Evolutionary conservation across 441 rosid species (phyloP), one percentile per base, ranked within the genome.

Genomic region (Sinapis alba): DNA sequence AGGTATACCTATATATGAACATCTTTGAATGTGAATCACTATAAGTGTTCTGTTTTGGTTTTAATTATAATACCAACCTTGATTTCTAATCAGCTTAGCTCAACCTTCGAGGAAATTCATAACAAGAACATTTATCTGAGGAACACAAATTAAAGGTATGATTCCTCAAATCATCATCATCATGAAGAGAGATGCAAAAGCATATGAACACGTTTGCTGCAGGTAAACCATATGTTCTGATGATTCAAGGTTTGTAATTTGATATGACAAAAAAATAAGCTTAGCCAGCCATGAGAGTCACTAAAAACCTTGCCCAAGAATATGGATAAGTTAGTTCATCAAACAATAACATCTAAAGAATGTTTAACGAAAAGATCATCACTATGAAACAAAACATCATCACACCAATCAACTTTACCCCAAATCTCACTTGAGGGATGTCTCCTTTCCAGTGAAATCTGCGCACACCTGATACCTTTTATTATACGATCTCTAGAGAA

Each of bases 1-100:
- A 88, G 90, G 94, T 88, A 69, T 43, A 50, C 23, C 23, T 59
- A 16, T 16, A 11, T 20, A 24, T 12, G 72, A 60, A 12, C 38
- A 6, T 11, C 4, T 58, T 43, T 36, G 34, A 36, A 28, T 75
- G 13, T n/a, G n/a, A n/a, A n/a, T n/a, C n/a, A n/a, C n/a, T n/a
- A n/a, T n/a, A 28, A 28, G 7, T 28, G 28, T 26, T 26, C 5
- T 26, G 3, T n/a, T 26, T 28, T 28, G n/a, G n/a, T 28, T 28
- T 5, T 28, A 28, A 28, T 5, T 47, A n/a, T n/a, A n/a, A n/a
- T n/a, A n/a, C n/a, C n/a, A n/a, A n/a, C n/a, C n/a, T n/a, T n/a
- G n/a, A n/a, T n/a, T n/a, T n/a, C n/a, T n/a, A n/a, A n/a, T n/a
- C 60, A 76, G 74, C 79, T 76, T 62, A 69, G 45, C 12, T 76